These are phyloP conservation scores for Chaetomiaceae sp. DNA, from an alignment of 2,329 filamentous ascomycete genomes.

Conservation along the genomic window DNA sequence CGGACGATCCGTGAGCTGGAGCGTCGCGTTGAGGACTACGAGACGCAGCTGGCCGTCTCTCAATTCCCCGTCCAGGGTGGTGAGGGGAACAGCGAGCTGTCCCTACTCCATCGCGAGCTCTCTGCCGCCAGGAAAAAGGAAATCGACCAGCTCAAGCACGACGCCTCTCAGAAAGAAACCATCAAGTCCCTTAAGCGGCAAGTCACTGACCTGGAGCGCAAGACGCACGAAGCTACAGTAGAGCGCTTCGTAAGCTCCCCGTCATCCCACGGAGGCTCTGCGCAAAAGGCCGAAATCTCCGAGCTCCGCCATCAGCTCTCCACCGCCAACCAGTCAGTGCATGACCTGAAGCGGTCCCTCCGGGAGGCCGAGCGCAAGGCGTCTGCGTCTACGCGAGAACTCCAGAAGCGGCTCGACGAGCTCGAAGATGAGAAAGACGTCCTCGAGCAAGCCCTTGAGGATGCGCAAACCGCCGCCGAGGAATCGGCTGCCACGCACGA, in stretches of 20 bases:
- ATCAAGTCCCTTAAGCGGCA: slow-evolving; percentile 61
- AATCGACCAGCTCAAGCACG: slow-evolving; percentile 59
- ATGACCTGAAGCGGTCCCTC: slow-evolving; percentile 47
- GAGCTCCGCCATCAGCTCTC: slow-evolving; percentile 58
- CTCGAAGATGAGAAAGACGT: slow-evolving; percentile 55
- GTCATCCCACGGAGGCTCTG: slow-evolving; percentile 47
- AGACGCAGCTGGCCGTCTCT: slow-evolving; percentile 38
- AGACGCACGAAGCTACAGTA: slow-evolving; percentile 60
- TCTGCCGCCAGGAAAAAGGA: slow-evolving; percentile 62
- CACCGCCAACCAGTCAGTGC: slow-evolving; percentile 53
- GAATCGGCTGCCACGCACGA: slow-evolving; percentile 42
- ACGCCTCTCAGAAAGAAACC: slow-evolving; percentile 56
- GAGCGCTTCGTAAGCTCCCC: slow-evolving; percentile 44
- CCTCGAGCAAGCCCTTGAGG: slow-evolving; percentile 54
- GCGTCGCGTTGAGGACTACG: slow-evolving; percentile 51
- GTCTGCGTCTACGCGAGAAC: slow-evolving; percentile 39
- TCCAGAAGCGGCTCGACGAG: slow-evolving; percentile 52
- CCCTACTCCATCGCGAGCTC: slow-evolving; percentile 58
- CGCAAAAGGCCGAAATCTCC: slow-evolving; percentile 51
- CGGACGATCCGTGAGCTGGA: slow-evolving; percentile 63
- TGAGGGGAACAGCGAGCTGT: slow-evolving; percentile 51
- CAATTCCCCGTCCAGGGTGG: slow-evolving; percentile 32
- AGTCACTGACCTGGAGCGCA: slow-evolving; percentile 61
- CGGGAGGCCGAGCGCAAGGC: slow-evolving; percentile 48
- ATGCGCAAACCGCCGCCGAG: slow-evolving; percentile 48